These are phyloP conservation scores for Quercus bicolor DNA, from an alignment of 306 rosid genomes.

Conservation along the genomic window DNA sequence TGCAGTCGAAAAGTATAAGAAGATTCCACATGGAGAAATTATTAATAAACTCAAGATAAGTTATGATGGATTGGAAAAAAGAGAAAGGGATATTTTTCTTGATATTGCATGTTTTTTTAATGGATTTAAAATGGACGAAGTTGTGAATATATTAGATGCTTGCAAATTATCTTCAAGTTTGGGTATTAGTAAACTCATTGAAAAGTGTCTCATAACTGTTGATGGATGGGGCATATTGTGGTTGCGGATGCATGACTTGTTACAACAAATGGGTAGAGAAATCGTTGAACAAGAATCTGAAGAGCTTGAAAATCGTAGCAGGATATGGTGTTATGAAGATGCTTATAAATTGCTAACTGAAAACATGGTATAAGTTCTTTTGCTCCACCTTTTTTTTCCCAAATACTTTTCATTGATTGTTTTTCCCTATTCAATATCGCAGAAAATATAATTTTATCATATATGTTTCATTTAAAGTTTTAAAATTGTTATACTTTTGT, in stretches of 20 bases:
- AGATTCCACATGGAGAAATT: slow-evolving; percentile 5
- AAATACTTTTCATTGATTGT: neutral
- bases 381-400: neutral
- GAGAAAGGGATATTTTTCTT: slow-evolving; percentile 8
- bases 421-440: no score
- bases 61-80: slow-evolving; percentile 4
- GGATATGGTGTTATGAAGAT: slow-evolving; percentile 16
- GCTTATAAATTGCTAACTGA: neutral
- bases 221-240: neutral
- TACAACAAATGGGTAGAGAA: slow-evolving; percentile 13
- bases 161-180: neutral
- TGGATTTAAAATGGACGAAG: neutral
- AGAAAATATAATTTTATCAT: no score
- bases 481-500: no score
- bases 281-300: neutral
- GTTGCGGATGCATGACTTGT: slow-evolving; percentile 8
- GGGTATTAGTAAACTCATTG: neutral
- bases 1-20: neutral
- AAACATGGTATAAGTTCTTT: slow-evolving; percentile 3
- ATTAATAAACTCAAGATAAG: neutral
- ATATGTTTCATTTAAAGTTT: no score
- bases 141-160: neutral
- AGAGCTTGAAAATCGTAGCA: slow-evolving; percentile 10
- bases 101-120: slow-evolving; percentile 18
- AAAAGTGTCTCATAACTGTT: slow-evolving; percentile 12